Conservation (phyloP, 1,284 basidiomycete species). For the Tilletia caries region DNA sequence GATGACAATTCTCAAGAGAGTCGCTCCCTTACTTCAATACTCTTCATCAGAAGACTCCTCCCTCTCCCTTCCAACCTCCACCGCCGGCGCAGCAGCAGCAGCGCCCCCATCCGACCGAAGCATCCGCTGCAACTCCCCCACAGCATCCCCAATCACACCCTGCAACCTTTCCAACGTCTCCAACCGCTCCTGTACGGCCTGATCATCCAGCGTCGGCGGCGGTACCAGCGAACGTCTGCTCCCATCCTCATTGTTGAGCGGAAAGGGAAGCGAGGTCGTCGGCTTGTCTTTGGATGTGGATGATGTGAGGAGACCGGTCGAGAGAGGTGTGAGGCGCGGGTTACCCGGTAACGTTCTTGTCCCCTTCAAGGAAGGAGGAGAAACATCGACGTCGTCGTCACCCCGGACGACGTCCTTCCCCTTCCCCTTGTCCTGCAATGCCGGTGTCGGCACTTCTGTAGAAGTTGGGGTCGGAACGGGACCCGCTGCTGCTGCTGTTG, state of each 20-base stretch:
- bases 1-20: too few species aligned
- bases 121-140: constrained; percentile 2
- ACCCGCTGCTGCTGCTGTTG: not conserved
- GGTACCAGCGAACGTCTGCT: not conserved
- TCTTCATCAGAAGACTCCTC: too few species aligned
- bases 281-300: too few species aligned
- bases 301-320: not conserved
- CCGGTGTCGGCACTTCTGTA: not conserved
- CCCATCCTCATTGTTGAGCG: too few species aligned
- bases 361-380: too few species aligned
- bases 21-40: too few species aligned
- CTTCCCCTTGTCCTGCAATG: not conserved
- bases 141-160: not conserved
- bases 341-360: not conserved
- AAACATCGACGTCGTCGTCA: too few species aligned
- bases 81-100: too few species aligned
- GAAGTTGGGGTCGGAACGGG: too few species aligned
- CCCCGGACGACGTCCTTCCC: not conserved
- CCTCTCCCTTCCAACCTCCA: too few species aligned
- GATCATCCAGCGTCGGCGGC: not conserved
- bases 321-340: constrained; percentile 3
- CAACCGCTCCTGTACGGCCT: not conserved
- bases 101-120: not conserved
- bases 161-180: not conserved
- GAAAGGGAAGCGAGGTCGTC: too few species aligned